Evolutionary conservation across 805 yeast species (phyloP).

Genomic region (Ogataea pini): DNA sequence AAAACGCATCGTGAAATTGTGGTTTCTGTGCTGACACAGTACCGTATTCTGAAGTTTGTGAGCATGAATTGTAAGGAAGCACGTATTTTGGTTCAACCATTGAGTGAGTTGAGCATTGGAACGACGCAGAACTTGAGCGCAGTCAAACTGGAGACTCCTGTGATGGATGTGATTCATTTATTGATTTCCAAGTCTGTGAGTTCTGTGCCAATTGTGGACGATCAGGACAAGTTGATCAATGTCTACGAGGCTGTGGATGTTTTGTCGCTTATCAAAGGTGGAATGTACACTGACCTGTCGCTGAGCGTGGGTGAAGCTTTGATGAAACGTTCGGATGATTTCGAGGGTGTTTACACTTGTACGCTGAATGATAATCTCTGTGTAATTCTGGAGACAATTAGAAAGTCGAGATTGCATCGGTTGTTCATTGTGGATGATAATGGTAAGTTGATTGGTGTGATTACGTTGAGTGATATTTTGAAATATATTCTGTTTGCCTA

Average conservation of each 20-base stretch:
- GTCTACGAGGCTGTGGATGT: conserved; percentile 97
- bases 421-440: conserved; percentile 87
- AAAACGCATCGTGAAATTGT: conserved; percentile 91
- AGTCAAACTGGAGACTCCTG: conserved; percentile 88
- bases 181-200: conserved; percentile 80
- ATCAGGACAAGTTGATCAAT: conserved; percentile 64
- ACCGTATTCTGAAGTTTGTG: conserved; percentile 91
- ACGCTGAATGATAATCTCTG: conserved; percentile 82
- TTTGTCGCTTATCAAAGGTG: conserved; percentile 88
- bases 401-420: conserved; percentile 88
- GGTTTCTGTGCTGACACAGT: conserved; percentile 92
- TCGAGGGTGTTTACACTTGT: conserved; percentile 97
- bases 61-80: conserved; percentile 96
- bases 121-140: conserved; percentile 60
- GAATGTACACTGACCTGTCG: conserved; percentile 86
- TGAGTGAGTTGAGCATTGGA: conserved; percentile 68
- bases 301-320: conserved; percentile 95
- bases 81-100: conserved; percentile 73
- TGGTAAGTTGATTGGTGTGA: conserved; percentile 76
- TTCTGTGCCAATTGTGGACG: conserved; percentile 89
- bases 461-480: conserved; percentile 88
- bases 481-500: conserved; percentile 71
- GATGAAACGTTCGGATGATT: conserved; percentile 90
- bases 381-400: conserved; percentile 88
- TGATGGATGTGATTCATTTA: conserved; percentile 85